A percentile compares a stretch with the other conserved stretches of the same genome.
Evolutionary conservation across 352 stramenopile species (phyloP).

Genomic region (Globisporangium splendens): DNA sequence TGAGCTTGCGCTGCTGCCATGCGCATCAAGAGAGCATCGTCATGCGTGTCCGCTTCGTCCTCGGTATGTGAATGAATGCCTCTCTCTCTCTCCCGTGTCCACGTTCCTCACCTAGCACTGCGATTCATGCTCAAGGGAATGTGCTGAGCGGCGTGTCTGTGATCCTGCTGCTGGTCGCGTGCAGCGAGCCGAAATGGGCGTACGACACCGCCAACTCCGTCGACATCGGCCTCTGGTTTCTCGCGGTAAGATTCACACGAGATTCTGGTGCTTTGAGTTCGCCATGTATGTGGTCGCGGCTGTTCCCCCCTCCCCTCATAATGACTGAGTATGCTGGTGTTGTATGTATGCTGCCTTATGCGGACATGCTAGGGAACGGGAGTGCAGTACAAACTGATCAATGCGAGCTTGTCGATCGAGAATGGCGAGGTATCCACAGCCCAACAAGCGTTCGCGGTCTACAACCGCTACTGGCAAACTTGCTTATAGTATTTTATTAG

Average conservation of each 20-base stretch:
- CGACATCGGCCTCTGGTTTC: conserved; percentile 67
- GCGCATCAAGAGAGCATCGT: not conserved
- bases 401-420: conserved; percentile 46
- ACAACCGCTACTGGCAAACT: conserved; percentile 37
- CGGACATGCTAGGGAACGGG: conserved; percentile 38
- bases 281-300: not conserved
- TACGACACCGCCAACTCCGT: conserved; percentile 69
- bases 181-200: conserved; percentile 46
- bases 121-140: conserved; percentile 35
- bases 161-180: conserved; percentile 47
- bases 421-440: conserved; percentile 23
- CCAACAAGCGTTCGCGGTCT: conserved; percentile 22
- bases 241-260: conserved; percentile 28
- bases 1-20: no score
- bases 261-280: not conserved
- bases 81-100: not conserved
- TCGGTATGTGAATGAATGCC: conserved; percentile 20
- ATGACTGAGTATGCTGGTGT: no score
- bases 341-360: conserved; percentile 5
- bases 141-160: conserved; percentile 39
- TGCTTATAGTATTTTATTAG: not conserved
- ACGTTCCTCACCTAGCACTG: not conserved
- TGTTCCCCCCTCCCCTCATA: no score
- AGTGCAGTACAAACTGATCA: conserved; percentile 82
- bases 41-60: conserved; percentile 35